phyloP scores from a whole-genome alignment of 164 flowering plant species.

The Umbilicus rupestris region DNA sequence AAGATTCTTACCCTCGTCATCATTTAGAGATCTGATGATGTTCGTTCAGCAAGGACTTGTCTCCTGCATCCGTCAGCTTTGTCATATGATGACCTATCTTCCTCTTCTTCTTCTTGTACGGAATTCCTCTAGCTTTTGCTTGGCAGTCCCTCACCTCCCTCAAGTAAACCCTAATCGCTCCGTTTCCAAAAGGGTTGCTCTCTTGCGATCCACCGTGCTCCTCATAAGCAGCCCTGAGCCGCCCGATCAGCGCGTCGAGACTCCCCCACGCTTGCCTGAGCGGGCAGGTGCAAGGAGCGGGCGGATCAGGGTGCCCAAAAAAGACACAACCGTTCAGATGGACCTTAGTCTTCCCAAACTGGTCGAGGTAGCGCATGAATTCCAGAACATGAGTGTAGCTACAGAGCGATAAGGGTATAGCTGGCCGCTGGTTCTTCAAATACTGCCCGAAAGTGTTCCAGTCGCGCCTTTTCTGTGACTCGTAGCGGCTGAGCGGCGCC shows the following conservation, averaged over 20 bases:
- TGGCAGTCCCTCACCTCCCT: constrained; percentile 44
- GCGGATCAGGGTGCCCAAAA: constrained; percentile 51
- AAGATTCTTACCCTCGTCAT: constrained; percentile 1
- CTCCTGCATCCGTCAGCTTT: background rate
- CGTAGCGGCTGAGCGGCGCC: constrained; percentile 40
- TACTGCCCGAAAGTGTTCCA: constrained; percentile 62
- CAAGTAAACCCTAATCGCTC: constrained; percentile 38
- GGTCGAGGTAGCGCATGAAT: constrained; percentile 44
- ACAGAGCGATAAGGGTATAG: constrained; percentile 34
- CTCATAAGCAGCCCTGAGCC: constrained; percentile 51
- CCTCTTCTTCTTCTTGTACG: constrained; percentile 49
- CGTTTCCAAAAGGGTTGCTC: constrained; percentile 42
- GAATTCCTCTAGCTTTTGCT: constrained; percentile 50
- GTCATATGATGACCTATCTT: constrained; percentile 13
- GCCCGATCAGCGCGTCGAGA: constrained; percentile 46
- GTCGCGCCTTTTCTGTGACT: constrained; percentile 49
- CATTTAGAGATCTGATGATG: background rate
- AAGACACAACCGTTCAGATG: constrained; percentile 39
- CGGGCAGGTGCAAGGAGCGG: constrained; percentile 48
- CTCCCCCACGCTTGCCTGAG: constrained; percentile 57
- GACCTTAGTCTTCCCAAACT: constrained; percentile 55
- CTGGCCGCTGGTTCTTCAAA: constrained; percentile 40
- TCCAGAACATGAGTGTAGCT: constrained; percentile 42
- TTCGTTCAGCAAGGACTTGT: background rate
- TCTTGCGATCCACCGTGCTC: constrained; percentile 49